phyloP scores from a whole-genome alignment of 140 eudicot genomes.

The Oenanthe javanica region DNA sequence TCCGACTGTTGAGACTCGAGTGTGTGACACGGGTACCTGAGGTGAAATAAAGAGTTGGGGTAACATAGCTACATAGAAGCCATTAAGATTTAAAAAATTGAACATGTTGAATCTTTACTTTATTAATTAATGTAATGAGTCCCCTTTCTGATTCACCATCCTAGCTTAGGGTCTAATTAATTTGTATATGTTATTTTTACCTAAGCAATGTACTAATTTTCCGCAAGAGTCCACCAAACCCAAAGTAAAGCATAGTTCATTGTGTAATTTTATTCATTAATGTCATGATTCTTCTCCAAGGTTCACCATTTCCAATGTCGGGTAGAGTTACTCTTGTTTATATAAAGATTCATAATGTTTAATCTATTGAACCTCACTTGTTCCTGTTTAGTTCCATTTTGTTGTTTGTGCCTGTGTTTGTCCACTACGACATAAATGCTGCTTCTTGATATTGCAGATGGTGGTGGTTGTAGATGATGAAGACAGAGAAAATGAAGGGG shows the following conservation, averaged over 20 bases:
- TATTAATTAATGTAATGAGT: background rate
- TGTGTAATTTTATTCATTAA: no score
- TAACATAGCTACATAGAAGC: background rate
- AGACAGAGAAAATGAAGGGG: slow-evolving; percentile 90
- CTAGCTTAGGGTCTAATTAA: background rate
- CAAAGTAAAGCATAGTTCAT: background rate
- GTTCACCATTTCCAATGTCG: background rate
- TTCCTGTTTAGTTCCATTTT: background rate
- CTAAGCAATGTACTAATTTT: background rate
- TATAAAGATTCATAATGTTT: background rate
- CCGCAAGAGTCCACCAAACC: background rate
- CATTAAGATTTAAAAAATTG: background rate
- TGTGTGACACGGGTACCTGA: no score
- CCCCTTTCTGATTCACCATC: background rate
- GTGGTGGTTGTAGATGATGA: slow-evolving; percentile 91
- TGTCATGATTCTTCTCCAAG: no score
- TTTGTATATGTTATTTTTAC: background rate
- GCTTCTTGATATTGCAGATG: slow-evolving; percentile 37
- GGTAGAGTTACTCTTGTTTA: background rate
- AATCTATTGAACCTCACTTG: background rate
- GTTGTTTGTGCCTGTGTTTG: background rate
- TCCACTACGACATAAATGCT: background rate
- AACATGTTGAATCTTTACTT: background rate
- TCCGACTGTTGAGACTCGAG: no score
- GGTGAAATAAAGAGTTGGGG: no score